Conservation (phyloP, 805 yeast genomes). For the Starmerella stigmatis region DNA sequence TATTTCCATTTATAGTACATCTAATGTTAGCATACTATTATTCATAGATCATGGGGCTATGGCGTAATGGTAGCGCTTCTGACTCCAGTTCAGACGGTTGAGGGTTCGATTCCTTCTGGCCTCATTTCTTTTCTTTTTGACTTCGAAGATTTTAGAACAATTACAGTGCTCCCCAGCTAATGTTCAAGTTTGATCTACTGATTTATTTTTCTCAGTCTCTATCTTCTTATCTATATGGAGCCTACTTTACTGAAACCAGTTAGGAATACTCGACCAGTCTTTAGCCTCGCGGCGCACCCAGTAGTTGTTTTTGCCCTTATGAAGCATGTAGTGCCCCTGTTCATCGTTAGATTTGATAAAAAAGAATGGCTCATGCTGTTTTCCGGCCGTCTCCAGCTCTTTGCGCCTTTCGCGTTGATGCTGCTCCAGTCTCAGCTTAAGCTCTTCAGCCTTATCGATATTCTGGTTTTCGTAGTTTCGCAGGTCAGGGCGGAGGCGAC, state of each 20-base stretch:
- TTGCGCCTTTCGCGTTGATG: conserved; percentile 69
- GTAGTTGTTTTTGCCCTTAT: conserved; percentile 49
- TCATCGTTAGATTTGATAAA: conserved; percentile 42
- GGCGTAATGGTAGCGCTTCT: conserved; percentile 19
- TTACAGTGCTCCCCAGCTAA: too few species aligned
- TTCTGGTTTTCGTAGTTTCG: conserved; percentile 48
- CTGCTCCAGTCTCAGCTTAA: conserved; percentile 64
- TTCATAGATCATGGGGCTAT: conserved; percentile 13
- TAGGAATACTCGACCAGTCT: conserved; percentile 18
- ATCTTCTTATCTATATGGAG: too few species aligned
- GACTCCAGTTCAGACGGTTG: conserved; percentile 18
- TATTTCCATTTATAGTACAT: neutral
- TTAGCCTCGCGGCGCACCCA: conserved; percentile 61
- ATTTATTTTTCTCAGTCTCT: too few species aligned
- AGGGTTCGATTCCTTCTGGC: conserved; percentile 19
- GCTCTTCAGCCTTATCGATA: conserved; percentile 57
- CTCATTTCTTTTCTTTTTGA: conserved; percentile 1
- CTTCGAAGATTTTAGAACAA: too few species aligned
- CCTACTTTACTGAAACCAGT: conserved; percentile 17
- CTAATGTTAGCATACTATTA: neutral
- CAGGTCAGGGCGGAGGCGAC: conserved; percentile 83
- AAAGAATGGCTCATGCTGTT: conserved; percentile 47
- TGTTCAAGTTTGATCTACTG: too few species aligned
- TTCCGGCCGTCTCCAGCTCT: conserved; percentile 38
- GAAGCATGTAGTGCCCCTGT: conserved; percentile 25